Evolutionary conservation across 257 asterid species (phyloP).

Genomic region (Penstemon barbatus): DNA sequence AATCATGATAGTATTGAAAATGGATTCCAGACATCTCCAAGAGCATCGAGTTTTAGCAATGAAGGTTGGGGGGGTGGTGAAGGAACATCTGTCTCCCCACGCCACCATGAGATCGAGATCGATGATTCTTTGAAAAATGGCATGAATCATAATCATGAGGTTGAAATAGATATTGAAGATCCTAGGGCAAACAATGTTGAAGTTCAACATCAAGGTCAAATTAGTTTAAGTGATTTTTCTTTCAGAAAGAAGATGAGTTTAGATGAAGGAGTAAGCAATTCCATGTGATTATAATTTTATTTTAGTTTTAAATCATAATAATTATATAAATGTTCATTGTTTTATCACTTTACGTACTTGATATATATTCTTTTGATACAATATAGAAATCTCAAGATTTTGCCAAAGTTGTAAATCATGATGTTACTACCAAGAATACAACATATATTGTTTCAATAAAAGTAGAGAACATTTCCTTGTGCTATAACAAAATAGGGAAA

Average conservation of each 20-base stretch:
- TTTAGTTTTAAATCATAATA: too few relatives aligned
- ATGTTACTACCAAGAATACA: too few relatives aligned
- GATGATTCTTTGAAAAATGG: slow-evolving; percentile 15
- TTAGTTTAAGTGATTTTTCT: slow-evolving; percentile 36
- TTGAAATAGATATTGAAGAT: slow-evolving; percentile 39
- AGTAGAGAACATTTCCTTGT: too few relatives aligned
- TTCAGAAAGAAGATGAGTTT: slow-evolving; percentile 33
- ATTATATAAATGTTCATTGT: too few relatives aligned
- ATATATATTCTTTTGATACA: too few relatives aligned
- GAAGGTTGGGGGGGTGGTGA: slow-evolving; percentile 22
- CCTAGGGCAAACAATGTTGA: slow-evolving; percentile 2
- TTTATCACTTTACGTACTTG: too few relatives aligned
- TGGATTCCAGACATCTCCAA: slow-evolving; percentile 36
- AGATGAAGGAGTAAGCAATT: slow-evolving; percentile 1
- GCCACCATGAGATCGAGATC: neutral
- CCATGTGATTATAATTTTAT: neutral
- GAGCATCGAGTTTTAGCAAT: slow-evolving; percentile 25
- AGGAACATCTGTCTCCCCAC: slow-evolving; percentile 25
- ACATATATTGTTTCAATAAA: too few relatives aligned
- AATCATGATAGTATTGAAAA: slow-evolving; percentile 34
- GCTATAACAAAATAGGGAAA: too few relatives aligned
- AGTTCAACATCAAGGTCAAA: slow-evolving; percentile 21
- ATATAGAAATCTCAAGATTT: too few relatives aligned
- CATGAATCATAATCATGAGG: slow-evolving; percentile 20
- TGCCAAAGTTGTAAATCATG: too few relatives aligned